Evolutionary conservation across 164 flowering plant genomes (phyloP), one percentile per base, ranked within the genome.

Genomic region (Magnolia changhungtana): DNA sequence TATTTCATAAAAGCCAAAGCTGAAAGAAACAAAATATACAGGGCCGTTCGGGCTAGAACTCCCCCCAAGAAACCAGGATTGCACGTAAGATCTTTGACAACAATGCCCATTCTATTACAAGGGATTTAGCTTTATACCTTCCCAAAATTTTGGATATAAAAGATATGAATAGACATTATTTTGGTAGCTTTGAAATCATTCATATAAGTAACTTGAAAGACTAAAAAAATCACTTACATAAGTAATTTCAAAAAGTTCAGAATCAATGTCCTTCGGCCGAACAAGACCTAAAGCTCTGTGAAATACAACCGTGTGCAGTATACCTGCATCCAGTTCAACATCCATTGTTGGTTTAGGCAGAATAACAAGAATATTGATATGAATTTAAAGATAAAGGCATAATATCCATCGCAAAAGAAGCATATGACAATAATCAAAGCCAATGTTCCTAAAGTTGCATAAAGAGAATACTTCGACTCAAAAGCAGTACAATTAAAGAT

Each of bases 211-310:
- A 55, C 61, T 55, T 11, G 61, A 55, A 37, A 55, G 18, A 16
- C 8, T 11, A 13, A 11, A 55, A 52, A 13, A 31, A 52, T 59
- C 31, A 89, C 98, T 92, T 81, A 96, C 99, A 84, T 96, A 96
- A 71, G 99, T 96, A 58, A 96, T 92, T 24, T 96, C 98, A 78
- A 96, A 92, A 63, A 96, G 95, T 79, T 90, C 97, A 83, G 89
- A 85, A 81, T 94, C 99, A 75, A 96, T 78, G 55, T 96, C 98
- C 78, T 86, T 94, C 72, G 99, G 99, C 74, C 97, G 94, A 77
- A 96, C 92, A 49, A 94, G 92, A 67, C 97, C 98, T 74, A 96
- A 84, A 59, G 99, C 99, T 75, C 98, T 88, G 76, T 96, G 97
- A 82, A 96, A 96, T 78, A 92, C 78, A 79, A 96, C 87, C 5